Evolutionary conservation across 306 rosid species (phyloP), one percentile per base, ranked within the genome.

Genomic region (Lagenaria siceraria): DNA sequence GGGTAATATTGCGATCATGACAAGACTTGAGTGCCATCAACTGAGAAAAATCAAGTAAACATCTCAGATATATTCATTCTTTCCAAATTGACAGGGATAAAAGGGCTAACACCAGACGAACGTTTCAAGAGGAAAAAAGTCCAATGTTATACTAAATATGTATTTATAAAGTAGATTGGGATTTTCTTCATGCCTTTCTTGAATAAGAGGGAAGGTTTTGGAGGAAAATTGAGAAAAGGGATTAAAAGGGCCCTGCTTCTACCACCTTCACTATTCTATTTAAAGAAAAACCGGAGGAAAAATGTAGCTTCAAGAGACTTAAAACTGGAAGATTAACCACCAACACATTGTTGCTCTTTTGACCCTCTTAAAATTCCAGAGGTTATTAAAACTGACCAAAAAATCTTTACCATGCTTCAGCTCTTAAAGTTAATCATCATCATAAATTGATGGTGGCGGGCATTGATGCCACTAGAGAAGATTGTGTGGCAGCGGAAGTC

Each of bases 1-100:
- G 98, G 80, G 96, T 94, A 80, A 92, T 89, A 83, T 90, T 94
- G 82, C 93, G 97, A 75, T 94, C 96, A 18, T 94, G 96, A 81
- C 97, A 94, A 66, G 97, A 87, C 90, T 94, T 94, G 77, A 94
- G 87, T 4, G 95, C 98, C 84, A 82, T 60, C 83, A 94, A 83
- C 98, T 92, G 91, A 81, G 74, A 36, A 46, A 71, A 71, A 71
- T 51, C 54, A 71, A 48, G 24, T 15, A 71, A 24, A 43, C 56
- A 24, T 42, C 21, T 69, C 36, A 69, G 55, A 69, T 43, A 43
- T 24, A 2, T 69, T 43, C 21, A 43, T 69, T 42, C 21, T 69
- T 69, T 56, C 35, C 18, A 22, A 25, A 24, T 22, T 13, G 35
- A 69, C 31, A 5, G 36, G 55, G 38, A 24, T 1, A 69, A 63